Evolutionary conservation across 495 filamentous ascomycete species (phyloP), one percentile per base, ranked within the genome.

Genomic region (Acidomyces sp.): DNA sequence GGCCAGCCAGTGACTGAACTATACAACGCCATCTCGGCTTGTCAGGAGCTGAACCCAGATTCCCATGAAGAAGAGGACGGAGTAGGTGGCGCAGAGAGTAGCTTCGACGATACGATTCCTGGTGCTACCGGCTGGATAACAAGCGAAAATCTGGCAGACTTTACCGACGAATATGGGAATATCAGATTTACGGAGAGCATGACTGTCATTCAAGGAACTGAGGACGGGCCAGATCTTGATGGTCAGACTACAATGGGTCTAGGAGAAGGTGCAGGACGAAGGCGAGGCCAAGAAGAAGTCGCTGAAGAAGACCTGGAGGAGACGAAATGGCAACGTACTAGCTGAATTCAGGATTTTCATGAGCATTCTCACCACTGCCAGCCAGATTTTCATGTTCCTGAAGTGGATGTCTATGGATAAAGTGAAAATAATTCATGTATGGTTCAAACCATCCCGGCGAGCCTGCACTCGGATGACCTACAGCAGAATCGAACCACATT

Each of bases 121-220:
- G 85, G 88, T 9, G 88, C 85, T 53, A 76, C 74, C 0, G 86
- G 86, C 2, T 97, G 90, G 90, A 95, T 97, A 48, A 97, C 90
- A 13, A 80, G 85, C 11, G 90, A 95, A 39, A 97, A 97, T 60
- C 82, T 93, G 56, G 69, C 78, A 36, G 74, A 94, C 53, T 93
- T 68, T 48, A 69, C 77, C 55, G 75, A 78, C 51, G 75, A 72
- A 55, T 65, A 74, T 36, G 78, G 74, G 29, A 74, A 77, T 47
- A 77, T 69, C 60, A 74, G 72, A n/a, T 70, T 61, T 27, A 63
- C 74, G 35, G 64, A 71, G 57, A 39, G 33, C n/a, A 15, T 26
- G 11, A 26, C 47, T 3, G 37, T 51, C 6, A 16, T 46, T 24
- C 56, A 58, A 30, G 61, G 46, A n/a, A 57, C 45, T 1, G 47